phyloP scores from a whole-genome alignment of 2,329 filamentous ascomycete species.

The Beauveria caledonica region DNA sequence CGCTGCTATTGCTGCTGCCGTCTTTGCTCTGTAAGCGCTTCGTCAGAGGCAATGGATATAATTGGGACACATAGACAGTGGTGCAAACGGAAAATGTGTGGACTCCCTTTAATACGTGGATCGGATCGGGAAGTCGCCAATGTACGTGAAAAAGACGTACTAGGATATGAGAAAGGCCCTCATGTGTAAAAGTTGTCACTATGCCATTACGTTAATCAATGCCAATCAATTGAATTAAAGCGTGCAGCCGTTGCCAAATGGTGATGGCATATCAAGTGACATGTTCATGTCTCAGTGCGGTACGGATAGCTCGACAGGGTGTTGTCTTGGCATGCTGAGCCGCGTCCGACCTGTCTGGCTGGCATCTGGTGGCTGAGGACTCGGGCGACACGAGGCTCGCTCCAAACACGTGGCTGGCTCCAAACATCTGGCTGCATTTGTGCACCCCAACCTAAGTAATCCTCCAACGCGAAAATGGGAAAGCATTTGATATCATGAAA shows the following conservation, averaged over 20 bases:
- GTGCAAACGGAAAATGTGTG: not conserved
- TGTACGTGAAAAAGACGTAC: not conserved
- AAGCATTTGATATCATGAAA: too few relatives aligned
- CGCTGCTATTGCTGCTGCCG: constrained; percentile 24
- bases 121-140: not conserved
- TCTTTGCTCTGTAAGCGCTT: constrained; percentile 24
- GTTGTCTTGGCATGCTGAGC: not conserved
- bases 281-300: not conserved
- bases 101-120: constrained; percentile 8
- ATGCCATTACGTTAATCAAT: constrained; percentile 9
- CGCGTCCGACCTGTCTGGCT: not conserved
- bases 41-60: not conserved
- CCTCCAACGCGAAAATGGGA: too few relatives aligned
- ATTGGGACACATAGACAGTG: not conserved
- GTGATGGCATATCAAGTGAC: not conserved
- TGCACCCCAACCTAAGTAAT: too few relatives aligned
- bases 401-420: too few relatives aligned
- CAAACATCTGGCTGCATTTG: too few relatives aligned
- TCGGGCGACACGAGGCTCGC: not conserved
- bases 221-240: not conserved
- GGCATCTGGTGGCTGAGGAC: not conserved
- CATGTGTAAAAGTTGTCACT: constrained; percentile 3
- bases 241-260: not conserved
- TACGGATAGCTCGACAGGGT: not conserved
- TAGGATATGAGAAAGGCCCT: not conserved